Conservation (phyloP, 2,329 filamentous ascomycete genomes). For the Alternaria brassicae region DNA sequence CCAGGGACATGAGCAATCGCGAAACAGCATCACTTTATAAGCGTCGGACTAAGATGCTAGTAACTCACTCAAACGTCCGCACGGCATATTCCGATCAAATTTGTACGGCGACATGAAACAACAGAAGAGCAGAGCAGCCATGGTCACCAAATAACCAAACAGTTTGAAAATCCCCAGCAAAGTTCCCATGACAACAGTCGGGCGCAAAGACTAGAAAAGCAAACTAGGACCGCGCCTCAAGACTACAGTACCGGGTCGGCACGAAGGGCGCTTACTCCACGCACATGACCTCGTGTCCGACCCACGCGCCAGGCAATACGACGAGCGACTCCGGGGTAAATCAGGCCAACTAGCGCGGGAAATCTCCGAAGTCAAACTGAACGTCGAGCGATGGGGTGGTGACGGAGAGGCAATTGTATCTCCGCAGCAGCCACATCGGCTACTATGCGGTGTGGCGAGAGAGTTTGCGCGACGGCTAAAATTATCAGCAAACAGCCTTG, state of each 20-base stretch:
- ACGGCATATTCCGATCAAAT: not conserved
- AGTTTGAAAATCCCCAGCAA: not conserved
- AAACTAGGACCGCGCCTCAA: slow-evolving; percentile 11
- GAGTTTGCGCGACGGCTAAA: not conserved
- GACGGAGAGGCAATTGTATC: not conserved
- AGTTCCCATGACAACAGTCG: not conserved
- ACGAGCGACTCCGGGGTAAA: slow-evolving; percentile 37
- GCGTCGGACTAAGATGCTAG: not conserved
- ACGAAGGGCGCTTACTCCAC: slow-evolving; percentile 28
- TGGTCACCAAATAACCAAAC: not conserved
- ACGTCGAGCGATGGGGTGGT: not conserved
- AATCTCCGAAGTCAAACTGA: slow-evolving; percentile 16
- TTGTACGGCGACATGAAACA: not conserved
- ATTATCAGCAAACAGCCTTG: slow-evolving; percentile 22
- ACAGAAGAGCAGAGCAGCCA: not conserved
- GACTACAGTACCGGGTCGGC: slow-evolving; percentile 12
- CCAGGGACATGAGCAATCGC: not conserved
- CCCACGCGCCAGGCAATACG: slow-evolving; percentile 34
- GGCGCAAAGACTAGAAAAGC: not conserved
- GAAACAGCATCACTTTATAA: not conserved
- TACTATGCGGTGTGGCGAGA: slow-evolving; percentile 12
- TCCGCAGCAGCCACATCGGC: slow-evolving; percentile 4
- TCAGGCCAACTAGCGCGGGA: slow-evolving; percentile 24
- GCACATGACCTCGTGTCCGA: slow-evolving; percentile 39
- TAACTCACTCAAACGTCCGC: not conserved